These are phyloP conservation scores for Arabidopsis hybrid DNA, from an alignment of 441 rosid species.

Conservation along the genomic window DNA sequence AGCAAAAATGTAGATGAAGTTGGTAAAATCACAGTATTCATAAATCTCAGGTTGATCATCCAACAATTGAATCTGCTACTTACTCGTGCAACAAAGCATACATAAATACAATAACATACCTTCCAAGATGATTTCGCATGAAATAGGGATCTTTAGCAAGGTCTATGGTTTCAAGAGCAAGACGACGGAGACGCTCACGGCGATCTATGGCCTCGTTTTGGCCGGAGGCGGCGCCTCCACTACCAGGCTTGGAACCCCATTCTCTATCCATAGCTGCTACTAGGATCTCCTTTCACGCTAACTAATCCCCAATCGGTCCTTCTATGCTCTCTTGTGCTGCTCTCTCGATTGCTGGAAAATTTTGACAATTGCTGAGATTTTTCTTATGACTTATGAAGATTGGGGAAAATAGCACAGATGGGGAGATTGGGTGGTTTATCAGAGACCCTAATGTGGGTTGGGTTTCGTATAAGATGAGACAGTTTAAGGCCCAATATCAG, in stretches of 20 bases:
- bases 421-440: neutral
- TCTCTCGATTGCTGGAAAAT: neutral
- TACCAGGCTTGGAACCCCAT: slow-evolving; percentile 99
- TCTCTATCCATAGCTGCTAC: slow-evolving; percentile 74
- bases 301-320: slow-evolving; percentile 5
- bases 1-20: neutral
- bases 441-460: neutral
- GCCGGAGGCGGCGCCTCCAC: slow-evolving; percentile 97
- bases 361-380: slow-evolving; percentile 1
- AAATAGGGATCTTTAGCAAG: slow-evolving; percentile 96
- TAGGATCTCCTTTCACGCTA: slow-evolving; percentile 6
- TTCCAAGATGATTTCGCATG: slow-evolving; percentile 98
- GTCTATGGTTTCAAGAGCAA: slow-evolving; percentile 96
- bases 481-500: neutral
- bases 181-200: slow-evolving; percentile 94
- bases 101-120: slow-evolving; percentile 47
- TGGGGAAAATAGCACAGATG: no score
- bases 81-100: neutral
- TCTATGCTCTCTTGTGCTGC: neutral
- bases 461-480: neutral
- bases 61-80: neutral
- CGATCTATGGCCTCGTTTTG: slow-evolving; percentile 96
- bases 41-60: neutral
- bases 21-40: neutral
- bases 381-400: neutral